phyloP scores from a whole-genome alignment of 2,329 filamentous ascomycete species.

The Claviceps digitariae region DNA sequence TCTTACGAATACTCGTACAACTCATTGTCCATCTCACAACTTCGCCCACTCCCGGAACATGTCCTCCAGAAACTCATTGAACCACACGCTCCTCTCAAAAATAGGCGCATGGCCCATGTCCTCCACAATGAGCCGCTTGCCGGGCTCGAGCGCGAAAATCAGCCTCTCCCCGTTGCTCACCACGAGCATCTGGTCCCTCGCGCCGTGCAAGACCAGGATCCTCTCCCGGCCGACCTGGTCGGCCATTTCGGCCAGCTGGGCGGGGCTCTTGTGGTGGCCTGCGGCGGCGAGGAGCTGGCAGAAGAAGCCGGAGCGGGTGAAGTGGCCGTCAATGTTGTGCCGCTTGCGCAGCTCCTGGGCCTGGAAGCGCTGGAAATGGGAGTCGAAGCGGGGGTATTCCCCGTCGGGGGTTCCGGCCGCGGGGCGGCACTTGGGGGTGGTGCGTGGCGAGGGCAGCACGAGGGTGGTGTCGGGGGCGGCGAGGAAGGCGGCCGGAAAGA shows the following conservation, averaged over 20 bases:
- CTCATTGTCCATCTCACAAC: too few relatives aligned
- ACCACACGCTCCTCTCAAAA: conserved; percentile 56
- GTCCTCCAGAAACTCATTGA: conserved; percentile 49
- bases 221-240: conserved; percentile 57
- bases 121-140: conserved; percentile 47
- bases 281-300: conserved; percentile 66
- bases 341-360: conserved; percentile 68
- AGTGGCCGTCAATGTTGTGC: conserved; percentile 37
- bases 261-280: conserved; percentile 62
- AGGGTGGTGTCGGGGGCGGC: conserved; percentile 38
- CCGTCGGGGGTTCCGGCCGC: conserved; percentile 13
- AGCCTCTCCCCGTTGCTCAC: conserved; percentile 56
- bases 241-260: conserved; percentile 50
- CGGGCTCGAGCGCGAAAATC: conserved; percentile 50
- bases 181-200: conserved; percentile 63
- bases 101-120: conserved; percentile 64
- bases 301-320: conserved; percentile 55
- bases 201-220: conserved; percentile 68
- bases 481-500: conserved; percentile 57
- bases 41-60: conserved; percentile 38
- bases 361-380: conserved; percentile 69
- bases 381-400: conserved; percentile 46
- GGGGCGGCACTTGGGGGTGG: conserved; percentile 26
- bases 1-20: too few relatives aligned
- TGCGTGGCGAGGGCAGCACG: conserved; percentile 31